Evolutionary conservation across 1,284 basidiomycete genomes (phyloP), one percentile per base, ranked within the genome.

Genomic region (Cutaneotrichosporon sp.): DNA sequence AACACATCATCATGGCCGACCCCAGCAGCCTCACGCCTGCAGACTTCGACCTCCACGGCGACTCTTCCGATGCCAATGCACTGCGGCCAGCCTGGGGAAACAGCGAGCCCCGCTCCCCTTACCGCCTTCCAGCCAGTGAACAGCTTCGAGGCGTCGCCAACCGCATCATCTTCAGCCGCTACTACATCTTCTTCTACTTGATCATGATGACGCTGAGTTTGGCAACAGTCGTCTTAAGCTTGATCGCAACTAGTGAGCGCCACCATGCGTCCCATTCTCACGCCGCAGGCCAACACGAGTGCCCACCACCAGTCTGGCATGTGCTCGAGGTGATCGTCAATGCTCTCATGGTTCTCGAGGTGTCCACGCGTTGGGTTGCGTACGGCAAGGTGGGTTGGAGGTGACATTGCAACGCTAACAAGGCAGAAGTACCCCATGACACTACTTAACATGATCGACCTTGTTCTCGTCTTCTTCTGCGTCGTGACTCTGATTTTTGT

Each of bases 381-480:
- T 90, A 95, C 71, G 93, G 93, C 64, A 85, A 87, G 78, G 94
- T 95, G 71, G 24, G 24, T 22, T 7, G 10, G 2, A 9, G 20
- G 2, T 33, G 22, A 10, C 14, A 54, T 24, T 47, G 9, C 36
- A 49, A 5, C 14, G 9, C 25, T 31, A 9, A 50, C 47, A 52
- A 24, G 24, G 29, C 72, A 97, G 94, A 91, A 94, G 91, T 97
- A 97, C 81, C 95, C 93, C 87, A 89, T 88, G 78, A 94, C 93
- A 18, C 86, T 88, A 16, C 92, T 91, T 80, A 97, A 97, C 77
- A 82, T 92, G 43, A 83, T 94, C 72, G 93, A 97, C 77, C 83
- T 95, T 16, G 84, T 89, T 52, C 83, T 97, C 51, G 95, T 93
- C 1, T 67, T 85, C 18, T 91, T 97, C 79, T 97, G 94, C 75